phyloP scores from a whole-genome alignment of 1,284 basidiomycete species.

The Boletus sp. region DNA sequence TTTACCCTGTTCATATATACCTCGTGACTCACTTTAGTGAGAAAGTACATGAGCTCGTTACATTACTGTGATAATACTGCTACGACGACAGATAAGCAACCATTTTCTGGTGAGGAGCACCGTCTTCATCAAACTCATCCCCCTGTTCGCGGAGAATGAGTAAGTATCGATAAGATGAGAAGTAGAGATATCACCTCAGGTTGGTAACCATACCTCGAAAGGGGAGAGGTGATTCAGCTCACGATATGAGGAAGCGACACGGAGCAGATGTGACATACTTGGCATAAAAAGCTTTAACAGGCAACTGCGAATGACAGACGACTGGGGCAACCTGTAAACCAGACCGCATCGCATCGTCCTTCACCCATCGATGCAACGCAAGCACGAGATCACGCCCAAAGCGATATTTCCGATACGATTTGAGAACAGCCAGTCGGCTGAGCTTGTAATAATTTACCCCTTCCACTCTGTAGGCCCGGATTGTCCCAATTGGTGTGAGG shows the following conservation, averaged over 20 bases:
- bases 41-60: constrained; percentile 24
- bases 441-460: constrained; percentile 56
- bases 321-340: constrained; percentile 38
- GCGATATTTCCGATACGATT: constrained; percentile 56
- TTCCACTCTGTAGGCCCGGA: constrained; percentile 35
- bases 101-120: constrained; percentile 78
- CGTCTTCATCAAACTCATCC: constrained; percentile 74
- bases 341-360: constrained; percentile 37
- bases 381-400: constrained; percentile 64
- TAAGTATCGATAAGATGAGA: constrained; percentile 15
- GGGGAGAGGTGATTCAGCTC: constrained; percentile 10
- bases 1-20: constrained; percentile 36
- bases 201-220: constrained; percentile 63
- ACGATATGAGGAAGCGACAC: constrained; percentile 1
- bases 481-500: constrained; percentile 61
- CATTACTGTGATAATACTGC: constrained; percentile 26
- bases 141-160: constrained; percentile 45
- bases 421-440: constrained; percentile 61
- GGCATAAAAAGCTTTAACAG: constrained; percentile 66
- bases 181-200: constrained; percentile 43
- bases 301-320: constrained; percentile 64
- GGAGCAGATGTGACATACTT: constrained; percentile 47
- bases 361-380: constrained; percentile 56
- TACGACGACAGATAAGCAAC: constrained; percentile 47
- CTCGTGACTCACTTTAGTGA: constrained; percentile 19